A percentile compares a stretch with the other conserved stretches of the same genome.
Conservation (phyloP, 495 filamentous ascomycete species). For the Neurospora terricola region DNA sequence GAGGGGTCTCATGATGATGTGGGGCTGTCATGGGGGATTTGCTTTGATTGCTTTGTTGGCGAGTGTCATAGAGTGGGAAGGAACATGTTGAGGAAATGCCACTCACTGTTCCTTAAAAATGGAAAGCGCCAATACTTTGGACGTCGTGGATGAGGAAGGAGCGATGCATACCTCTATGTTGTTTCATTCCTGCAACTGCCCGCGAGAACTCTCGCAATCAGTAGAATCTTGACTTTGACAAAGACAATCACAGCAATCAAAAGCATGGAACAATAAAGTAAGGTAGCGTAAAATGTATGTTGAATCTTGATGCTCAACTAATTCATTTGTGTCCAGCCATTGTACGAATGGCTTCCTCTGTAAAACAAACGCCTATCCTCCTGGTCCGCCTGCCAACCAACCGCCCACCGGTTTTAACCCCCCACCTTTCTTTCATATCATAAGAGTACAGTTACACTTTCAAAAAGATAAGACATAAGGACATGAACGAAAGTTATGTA, state of each 20-base stretch:
- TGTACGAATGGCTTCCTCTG: background rate
- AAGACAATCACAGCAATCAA: background rate
- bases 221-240: no score
- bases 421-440: background rate
- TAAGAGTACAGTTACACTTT: background rate
- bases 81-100: background rate
- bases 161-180: background rate
- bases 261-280: background rate
- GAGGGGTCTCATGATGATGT: background rate
- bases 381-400: background rate
- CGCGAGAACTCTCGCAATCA: background rate
- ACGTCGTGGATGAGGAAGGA: background rate
- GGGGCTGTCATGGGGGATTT: background rate
- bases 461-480: background rate
- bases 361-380: background rate
- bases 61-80: background rate
- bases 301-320: background rate
- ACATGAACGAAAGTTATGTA: background rate
- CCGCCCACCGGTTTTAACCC: background rate
- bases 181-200: background rate
- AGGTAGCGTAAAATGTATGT: background rate
- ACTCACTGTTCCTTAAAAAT: no score
- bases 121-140: background rate
- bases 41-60: background rate
- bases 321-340: background rate